Base-by-base conservation (phyloP, 768 basidiomycete genomes). In the Hericium erinaceus region DNA sequence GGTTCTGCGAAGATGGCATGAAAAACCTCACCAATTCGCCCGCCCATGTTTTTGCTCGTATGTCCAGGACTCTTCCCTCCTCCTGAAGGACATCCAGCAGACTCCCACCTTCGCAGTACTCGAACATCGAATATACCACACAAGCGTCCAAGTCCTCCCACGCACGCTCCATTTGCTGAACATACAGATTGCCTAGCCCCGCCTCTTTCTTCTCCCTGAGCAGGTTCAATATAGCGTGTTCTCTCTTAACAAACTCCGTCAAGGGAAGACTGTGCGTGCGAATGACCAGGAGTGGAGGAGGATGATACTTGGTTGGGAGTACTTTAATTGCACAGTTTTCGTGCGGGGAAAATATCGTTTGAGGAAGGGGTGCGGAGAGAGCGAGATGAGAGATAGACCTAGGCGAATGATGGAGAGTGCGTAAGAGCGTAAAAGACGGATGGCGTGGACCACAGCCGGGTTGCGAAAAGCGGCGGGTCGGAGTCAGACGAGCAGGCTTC, bases 131-230 rank as follows among this genome's bases (percentile, higher is more conserved):
- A 52, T 59, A 63, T 8, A 55, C 52, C 4, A 44, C 56, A 48
- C 55, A 55, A 12, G 55, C 60, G 46, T 61, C 57, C 16, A 55
- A 57, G 46, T 63, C 60, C 16, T 63, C 62, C 62, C 62, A 63
- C 44, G 56, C 54, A 22, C 60, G 57, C 24, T 51, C 56, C 46
- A 58, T 56, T 18, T 48, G 57, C 52, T 61, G 57, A 20, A 63
- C 55, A 33, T 59, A 63, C 24, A 52, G 49, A 24, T 50, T 63
- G 39, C 38, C 56, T 13, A 40, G 48, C 1, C 54, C 39, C 4
- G 7, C 40, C 20, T 44, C 44, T n/a, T 54, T 56, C 38, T 6
- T 39, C 24, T 44, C 39, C 22, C 54, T 56, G 39, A 63, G 44
- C 15, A 58, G 52, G 39, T 57, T 57, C 41, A 63, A 39, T 0